Evolutionary conservation across 1,139 yeast genomes (phyloP).

Genomic region (Komagataea norvegica): DNA sequence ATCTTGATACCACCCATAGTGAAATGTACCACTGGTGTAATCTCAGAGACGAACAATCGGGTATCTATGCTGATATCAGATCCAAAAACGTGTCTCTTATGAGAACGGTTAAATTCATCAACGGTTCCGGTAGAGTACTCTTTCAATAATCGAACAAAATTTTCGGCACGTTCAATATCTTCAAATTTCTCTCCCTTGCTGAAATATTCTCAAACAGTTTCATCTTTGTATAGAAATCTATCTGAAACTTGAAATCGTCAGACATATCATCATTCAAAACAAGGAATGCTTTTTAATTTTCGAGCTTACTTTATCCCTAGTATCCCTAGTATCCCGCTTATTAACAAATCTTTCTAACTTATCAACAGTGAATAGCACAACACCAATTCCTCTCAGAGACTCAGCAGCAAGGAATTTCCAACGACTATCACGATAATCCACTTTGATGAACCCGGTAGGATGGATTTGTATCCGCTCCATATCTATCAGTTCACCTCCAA

Average conservation of each 20-base stretch:
- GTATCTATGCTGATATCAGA: conserved; percentile 23
- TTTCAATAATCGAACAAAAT: conserved; percentile 42
- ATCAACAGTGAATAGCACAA: conserved; percentile 49
- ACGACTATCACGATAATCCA: conserved; percentile 44
- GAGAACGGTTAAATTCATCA: conserved; percentile 30
- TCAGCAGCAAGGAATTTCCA: conserved; percentile 76
- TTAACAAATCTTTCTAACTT: conserved; percentile 70
- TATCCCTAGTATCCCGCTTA: conserved; percentile 72
- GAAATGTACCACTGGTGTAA: conserved; percentile 77
- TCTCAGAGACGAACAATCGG: conserved; percentile 33
- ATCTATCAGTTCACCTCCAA: conserved; percentile 61
- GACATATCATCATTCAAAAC: conserved; percentile 35
- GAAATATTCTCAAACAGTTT: conserved; percentile 54
- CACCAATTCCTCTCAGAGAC: conserved; percentile 75
- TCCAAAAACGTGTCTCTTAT: conserved; percentile 29
- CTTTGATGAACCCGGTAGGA: conserved; percentile 77
- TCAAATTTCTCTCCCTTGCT: conserved; percentile 42
- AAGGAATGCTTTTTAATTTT: conserved; percentile 37
- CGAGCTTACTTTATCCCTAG: conserved; percentile 60
- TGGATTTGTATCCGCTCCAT: conserved; percentile 78
- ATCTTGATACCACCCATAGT: conserved; percentile 85
- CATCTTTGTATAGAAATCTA: conserved; percentile 63
- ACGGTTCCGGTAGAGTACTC: conserved; percentile 38
- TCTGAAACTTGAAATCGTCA: conserved; percentile 38
- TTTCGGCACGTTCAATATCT: conserved; percentile 37